A percentile compares a stretch with the other conserved stretches of the same genome.
These are phyloP conservation scores for Aureobasidium sp. DNA, from an alignment of 2,329 filamentous ascomycete genomes.

Conservation along the genomic window DNA sequence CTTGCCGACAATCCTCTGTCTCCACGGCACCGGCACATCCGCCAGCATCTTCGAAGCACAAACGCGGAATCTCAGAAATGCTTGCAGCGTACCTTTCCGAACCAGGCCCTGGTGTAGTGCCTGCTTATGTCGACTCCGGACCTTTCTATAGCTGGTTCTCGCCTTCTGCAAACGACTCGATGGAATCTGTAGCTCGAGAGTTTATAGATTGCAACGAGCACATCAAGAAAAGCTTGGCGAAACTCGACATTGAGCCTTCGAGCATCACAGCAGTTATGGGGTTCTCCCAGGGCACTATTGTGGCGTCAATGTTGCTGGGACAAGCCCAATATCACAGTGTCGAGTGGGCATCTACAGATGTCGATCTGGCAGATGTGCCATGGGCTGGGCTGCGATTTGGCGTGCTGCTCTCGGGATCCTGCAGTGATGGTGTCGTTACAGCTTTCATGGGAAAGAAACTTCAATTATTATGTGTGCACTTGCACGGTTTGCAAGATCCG, in stretches of 20 bases:
- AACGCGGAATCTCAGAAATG: background rate
- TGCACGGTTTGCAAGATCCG: background rate
- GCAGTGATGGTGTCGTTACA: background rate
- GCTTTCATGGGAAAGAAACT: conserved; percentile 2
- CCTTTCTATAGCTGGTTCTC: conserved; percentile 5
- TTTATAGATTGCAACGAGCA: background rate
- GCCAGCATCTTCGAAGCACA: background rate
- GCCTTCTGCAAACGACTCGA: background rate
- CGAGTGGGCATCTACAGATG: background rate
- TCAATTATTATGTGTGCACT: background rate
- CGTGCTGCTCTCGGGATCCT: background rate
- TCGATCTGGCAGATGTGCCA: background rate
- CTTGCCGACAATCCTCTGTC: background rate
- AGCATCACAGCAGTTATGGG: background rate
- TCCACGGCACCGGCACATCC: background rate
- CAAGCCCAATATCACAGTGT: background rate
- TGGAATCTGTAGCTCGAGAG: background rate
- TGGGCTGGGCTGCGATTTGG: background rate
- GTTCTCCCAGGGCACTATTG: background rate
- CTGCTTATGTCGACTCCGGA: background rate
- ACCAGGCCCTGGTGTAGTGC: background rate
- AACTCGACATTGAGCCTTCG: background rate
- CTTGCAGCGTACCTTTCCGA: background rate
- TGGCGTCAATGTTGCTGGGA: background rate
- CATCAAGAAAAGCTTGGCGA: background rate